Percentiles rank a stretch among this genome's conserved stretches.
Conservation (phyloP, 2,329 filamentous ascomycete species). For the Exophiala spinifera region DNA sequence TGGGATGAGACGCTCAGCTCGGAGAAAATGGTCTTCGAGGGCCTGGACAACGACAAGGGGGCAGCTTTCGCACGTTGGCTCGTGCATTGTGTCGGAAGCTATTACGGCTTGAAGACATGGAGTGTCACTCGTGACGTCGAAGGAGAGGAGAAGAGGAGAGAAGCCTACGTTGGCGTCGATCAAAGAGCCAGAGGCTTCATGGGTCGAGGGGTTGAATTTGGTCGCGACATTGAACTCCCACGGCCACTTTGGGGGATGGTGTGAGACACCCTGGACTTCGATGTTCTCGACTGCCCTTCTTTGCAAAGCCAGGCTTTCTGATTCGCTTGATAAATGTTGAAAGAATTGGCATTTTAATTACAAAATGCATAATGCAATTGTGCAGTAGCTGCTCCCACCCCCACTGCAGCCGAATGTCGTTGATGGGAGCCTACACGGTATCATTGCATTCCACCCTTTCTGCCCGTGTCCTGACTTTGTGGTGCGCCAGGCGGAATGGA, state of each 20-base stretch:
- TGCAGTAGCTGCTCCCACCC: background rate
- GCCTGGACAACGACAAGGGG: constrained; percentile 68
- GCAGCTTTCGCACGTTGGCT: constrained; percentile 91
- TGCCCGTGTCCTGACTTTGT: background rate
- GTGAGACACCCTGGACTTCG: constrained; percentile 10
- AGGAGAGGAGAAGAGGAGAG: constrained; percentile 34
- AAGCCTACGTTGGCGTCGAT: constrained; percentile 75
- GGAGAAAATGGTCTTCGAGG: constrained; percentile 76
- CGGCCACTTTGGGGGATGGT: constrained; percentile 36
- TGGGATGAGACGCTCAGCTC: constrained; percentile 42
- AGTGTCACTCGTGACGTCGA: constrained; percentile 51
- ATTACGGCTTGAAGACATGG: constrained; percentile 85
- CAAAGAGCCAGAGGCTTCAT: constrained; percentile 42
- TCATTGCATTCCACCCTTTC: background rate
- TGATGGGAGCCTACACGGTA: background rate
- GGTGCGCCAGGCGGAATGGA: background rate
- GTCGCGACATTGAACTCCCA: constrained; percentile 31
- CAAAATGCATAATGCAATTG: background rate
- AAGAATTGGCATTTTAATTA: background rate
- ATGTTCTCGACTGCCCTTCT: background rate
- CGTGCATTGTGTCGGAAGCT: constrained; percentile 85
- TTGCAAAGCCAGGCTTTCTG: background rate
- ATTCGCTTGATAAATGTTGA: background rate
- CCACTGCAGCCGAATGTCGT: background rate
- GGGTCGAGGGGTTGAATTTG: constrained; percentile 27